Evolutionary conservation across 139 green algal genomes (phyloP), one percentile per base, ranked within the genome.

Genomic region (Chloropicon primus): DNA sequence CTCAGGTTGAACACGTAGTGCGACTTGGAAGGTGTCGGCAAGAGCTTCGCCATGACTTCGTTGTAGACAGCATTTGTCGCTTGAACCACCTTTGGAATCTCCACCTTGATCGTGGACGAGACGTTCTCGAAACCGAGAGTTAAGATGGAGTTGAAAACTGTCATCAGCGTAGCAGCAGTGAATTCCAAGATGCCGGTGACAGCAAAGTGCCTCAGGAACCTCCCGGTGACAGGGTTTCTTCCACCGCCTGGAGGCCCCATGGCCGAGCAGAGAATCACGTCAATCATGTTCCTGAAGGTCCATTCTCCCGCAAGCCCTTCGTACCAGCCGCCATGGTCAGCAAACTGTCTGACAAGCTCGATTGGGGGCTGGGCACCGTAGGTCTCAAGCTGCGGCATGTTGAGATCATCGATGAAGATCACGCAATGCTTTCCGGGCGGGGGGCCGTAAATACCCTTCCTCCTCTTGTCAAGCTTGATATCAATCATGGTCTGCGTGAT

Each of bases 61-160:
- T 72, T 53, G 80, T 86, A 86, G 53, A 86, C 80, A 1, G 81
- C 53, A 74, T 81, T 26, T 21, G 82, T 84, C 22, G 82, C 82
- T 22, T 10, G 54, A 22, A 84, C 77, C 1, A 84, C 26, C 29
- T 25, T 21, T 1, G 54, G 25, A 2, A 26, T 72, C 24, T 82
- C 23, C 28, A 26, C 24, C 23, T 21, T 22, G 29, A 84, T 27
- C 41, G 41, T 62, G 41, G 41, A 62, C 10, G 41, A 62, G 10
- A 62, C 41, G 3, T 82, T 27, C 24, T 74, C 24, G 41, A 90
- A 93, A 24, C n/a, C 71, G 75, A 28, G 78, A 74, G 25, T 26
- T n/a, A 94, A 82, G 80, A 92, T 94, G 82, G 85, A 87, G 62
- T 81, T 74, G 84, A 92, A 94, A 72, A 94, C 82, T 27, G 25